A percentile compares a stretch with the other conserved stretches of the same genome.
Conservation (phyloP, 345 rosid genomes). For the Linum lewisii region DNA sequence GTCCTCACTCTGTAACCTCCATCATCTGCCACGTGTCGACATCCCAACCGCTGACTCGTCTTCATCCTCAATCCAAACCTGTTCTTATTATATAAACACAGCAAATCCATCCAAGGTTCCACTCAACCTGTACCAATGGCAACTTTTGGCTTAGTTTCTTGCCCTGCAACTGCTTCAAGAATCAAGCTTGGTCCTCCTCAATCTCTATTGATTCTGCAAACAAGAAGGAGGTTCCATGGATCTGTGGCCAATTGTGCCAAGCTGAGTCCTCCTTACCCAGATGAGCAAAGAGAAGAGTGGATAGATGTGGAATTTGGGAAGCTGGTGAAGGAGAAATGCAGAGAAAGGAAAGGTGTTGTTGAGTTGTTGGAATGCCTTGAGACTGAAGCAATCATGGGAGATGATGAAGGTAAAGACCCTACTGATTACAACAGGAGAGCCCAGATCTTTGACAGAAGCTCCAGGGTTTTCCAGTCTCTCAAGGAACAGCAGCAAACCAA, state of each 20-base stretch:
- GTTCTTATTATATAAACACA: background rate
- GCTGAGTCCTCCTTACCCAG: slow-evolving; percentile 16
- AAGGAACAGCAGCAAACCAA: slow-evolving; percentile 19
- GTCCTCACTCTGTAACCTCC: background rate
- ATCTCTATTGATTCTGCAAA: background rate
- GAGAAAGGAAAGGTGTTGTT: slow-evolving; percentile 35
- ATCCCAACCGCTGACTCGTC: background rate
- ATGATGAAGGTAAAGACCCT: slow-evolving; percentile 60
- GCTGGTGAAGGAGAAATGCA: slow-evolving; percentile 29
- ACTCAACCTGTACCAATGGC: background rate
- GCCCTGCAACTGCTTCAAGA: background rate
- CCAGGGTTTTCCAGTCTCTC: slow-evolving; percentile 50
- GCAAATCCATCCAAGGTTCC: background rate
- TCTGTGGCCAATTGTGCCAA: slow-evolving; percentile 21
- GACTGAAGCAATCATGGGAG: slow-evolving; percentile 85
- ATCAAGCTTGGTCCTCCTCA: background rate
- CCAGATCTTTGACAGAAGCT: slow-evolving; percentile 61
- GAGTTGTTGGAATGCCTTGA: slow-evolving; percentile 67
- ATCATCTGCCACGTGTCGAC: background rate
- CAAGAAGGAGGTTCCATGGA: background rate
- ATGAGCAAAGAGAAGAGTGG: slow-evolving; percentile 31
- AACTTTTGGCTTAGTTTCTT: background rate
- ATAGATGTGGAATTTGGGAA: slow-evolving; percentile 19
- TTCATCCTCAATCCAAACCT: background rate
- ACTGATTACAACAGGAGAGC: slow-evolving; percentile 72